A percentile compares a stretch with the other conserved stretches of the same genome.
Evolutionary conservation across 352 stramenopile species (phyloP).

Genomic region (Poterioochromonas sp.): DNA sequence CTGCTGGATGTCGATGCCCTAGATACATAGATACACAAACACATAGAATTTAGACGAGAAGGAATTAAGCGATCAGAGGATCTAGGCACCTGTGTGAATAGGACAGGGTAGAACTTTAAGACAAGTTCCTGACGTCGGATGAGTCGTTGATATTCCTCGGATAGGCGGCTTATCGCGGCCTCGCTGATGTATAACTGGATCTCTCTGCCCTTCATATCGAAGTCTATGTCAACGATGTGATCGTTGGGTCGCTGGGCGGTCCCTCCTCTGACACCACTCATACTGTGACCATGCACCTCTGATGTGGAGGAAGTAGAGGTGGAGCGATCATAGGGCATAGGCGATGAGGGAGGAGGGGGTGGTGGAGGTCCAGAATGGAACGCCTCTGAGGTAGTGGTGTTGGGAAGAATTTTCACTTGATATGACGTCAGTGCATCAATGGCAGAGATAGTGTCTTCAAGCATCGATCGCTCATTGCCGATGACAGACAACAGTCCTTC

Average conservation of each 20-base stretch:
- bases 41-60: background rate
- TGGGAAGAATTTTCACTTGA: background rate
- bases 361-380: no score
- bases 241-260: background rate
- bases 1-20: slow-evolving; percentile 56
- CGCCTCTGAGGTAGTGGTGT: no score
- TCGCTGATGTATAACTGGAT: background rate
- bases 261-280: background rate
- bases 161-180: background rate
- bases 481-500: slow-evolving; percentile 75
- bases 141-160: background rate
- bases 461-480: slow-evolving; percentile 71
- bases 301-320: background rate
- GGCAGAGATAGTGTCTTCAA: slow-evolving; percentile 70
- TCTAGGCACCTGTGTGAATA: slow-evolving; percentile 2
- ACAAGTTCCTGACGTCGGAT: background rate
- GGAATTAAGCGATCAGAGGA: background rate
- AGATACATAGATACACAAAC: background rate
- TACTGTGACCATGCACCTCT: no score
- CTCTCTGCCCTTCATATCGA: background rate
- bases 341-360: no score
- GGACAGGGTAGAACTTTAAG: background rate
- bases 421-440: slow-evolving; percentile 55
- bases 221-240: background rate
- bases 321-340: no score